phyloP scores from a whole-genome alignment of 2,329 filamentous ascomycete species.

The Moelleriella libera region DNA sequence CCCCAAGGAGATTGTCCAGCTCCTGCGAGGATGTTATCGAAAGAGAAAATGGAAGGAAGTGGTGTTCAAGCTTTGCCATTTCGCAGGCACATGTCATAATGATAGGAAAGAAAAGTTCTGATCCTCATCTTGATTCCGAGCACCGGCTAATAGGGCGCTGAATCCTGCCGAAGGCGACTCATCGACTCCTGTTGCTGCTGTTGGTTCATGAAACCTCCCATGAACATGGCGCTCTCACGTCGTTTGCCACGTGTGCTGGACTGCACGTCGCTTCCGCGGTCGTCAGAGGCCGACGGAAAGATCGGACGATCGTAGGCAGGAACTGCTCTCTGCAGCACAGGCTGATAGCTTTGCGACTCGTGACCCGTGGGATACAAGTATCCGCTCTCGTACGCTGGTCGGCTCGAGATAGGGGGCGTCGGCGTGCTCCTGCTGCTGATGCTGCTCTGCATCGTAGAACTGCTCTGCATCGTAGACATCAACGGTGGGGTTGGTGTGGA shows the following conservation, averaged over 20 bases:
- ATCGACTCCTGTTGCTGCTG: slow-evolving; percentile 31
- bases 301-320: slow-evolving; percentile 22
- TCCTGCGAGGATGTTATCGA: too few relatives aligned
- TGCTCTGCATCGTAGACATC: slow-evolving; percentile 14
- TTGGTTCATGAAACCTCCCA: slow-evolving; percentile 30
- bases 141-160: slow-evolving; percentile 4
- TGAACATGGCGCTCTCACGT: slow-evolving; percentile 48
- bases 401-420: slow-evolving; percentile 24
- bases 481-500: slow-evolving; percentile 37
- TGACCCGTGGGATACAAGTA: slow-evolving; percentile 15
- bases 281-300: slow-evolving; percentile 13
- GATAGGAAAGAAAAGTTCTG: too few relatives aligned
- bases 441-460: slow-evolving; percentile 2
- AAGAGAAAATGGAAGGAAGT: too few relatives aligned
- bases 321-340: neutral
- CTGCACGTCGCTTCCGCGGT: slow-evolving; percentile 7
- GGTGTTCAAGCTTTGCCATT: too few relatives aligned
- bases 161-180: slow-evolving; percentile 40
- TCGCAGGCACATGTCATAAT: too few relatives aligned
- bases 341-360: slow-evolving; percentile 9
- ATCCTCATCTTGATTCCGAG: too few relatives aligned
- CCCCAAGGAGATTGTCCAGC: too few relatives aligned
- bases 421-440: slow-evolving; percentile 18
- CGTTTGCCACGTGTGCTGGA: slow-evolving; percentile 23
- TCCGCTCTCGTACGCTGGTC: slow-evolving; percentile 31